phyloP scores from a whole-genome alignment of 768 basidiomycete species.

The Suillus spraguei region DNA sequence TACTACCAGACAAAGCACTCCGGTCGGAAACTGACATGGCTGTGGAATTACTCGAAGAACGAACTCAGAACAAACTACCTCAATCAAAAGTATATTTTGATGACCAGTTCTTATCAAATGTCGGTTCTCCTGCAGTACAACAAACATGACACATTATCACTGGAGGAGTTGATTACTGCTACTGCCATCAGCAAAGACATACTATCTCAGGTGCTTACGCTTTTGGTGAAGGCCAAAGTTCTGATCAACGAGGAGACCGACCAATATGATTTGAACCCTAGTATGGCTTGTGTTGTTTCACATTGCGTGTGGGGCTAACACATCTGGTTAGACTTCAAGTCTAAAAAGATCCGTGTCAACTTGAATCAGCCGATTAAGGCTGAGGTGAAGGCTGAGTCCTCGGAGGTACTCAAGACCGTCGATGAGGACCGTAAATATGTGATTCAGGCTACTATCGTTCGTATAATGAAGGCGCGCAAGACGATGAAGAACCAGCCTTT shows the following conservation, averaged over 20 bases:
- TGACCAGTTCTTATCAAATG: slow-evolving; percentile 95
- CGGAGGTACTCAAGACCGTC: slow-evolving; percentile 89
- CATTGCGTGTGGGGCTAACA: background rate
- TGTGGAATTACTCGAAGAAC: slow-evolving; percentile 98
- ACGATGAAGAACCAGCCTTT: slow-evolving; percentile 92
- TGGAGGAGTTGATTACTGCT: slow-evolving; percentile 77
- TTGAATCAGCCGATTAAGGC: slow-evolving; percentile 92
- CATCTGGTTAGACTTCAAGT: slow-evolving; percentile 71
- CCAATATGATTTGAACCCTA: slow-evolving; percentile 91
- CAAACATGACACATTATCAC: slow-evolving; percentile 80
- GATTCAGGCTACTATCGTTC: slow-evolving; percentile 93
- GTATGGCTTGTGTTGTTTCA: slow-evolving; percentile 33
- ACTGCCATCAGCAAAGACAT: slow-evolving; percentile 83
- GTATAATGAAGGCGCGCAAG: slow-evolving; percentile 96
- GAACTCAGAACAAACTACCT: slow-evolving; percentile 93
- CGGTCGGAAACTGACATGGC: slow-evolving; percentile 94
- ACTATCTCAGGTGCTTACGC: slow-evolving; percentile 59
- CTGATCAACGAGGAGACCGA: slow-evolving; percentile 87
- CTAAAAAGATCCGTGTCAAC: slow-evolving; percentile 92
- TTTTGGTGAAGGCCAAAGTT: slow-evolving; percentile 88
- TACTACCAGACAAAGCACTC: slow-evolving; percentile 95
- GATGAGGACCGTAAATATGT: slow-evolving; percentile 98
- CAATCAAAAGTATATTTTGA: slow-evolving; percentile 93
- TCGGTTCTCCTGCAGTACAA: slow-evolving; percentile 96
- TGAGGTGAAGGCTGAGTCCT: slow-evolving; percentile 89